Conservation (phyloP, 1,139 yeast species). For the Debaryomyces fabryi region DNA sequence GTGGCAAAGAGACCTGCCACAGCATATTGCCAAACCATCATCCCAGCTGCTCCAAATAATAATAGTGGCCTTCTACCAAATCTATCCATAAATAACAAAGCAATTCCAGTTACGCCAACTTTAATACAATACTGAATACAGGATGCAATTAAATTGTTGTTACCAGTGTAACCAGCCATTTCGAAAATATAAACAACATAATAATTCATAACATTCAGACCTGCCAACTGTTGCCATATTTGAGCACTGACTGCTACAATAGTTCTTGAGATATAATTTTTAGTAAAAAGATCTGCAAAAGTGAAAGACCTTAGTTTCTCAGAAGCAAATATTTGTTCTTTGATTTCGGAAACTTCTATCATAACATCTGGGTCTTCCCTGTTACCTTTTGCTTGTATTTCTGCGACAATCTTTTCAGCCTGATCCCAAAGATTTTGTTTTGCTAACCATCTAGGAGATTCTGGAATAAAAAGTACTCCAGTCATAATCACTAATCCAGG, state of each 20-base stretch:
- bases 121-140: conserved; percentile 41
- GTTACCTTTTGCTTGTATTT: conserved; percentile 34
- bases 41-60: conserved; percentile 44
- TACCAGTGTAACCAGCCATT: conserved; percentile 36
- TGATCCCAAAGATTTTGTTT: conserved; percentile 39
- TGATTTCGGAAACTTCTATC: conserved; percentile 35
- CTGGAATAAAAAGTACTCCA: conserved; percentile 42
- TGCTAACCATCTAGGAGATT: conserved; percentile 44
- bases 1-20: conserved; percentile 51
- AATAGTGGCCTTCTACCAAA: conserved; percentile 57
- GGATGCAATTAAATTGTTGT: conserved; percentile 29
- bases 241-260: conserved; percentile 34
- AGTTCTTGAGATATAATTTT: conserved; percentile 33
- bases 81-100: conserved; percentile 49
- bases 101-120: conserved; percentile 43
- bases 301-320: conserved; percentile 29
- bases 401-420: conserved; percentile 34
- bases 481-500: conserved; percentile 51
- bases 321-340: conserved; percentile 33
- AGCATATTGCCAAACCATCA: conserved; percentile 48
- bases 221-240: conserved; percentile 41
- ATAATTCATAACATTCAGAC: conserved; percentile 43
- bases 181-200: conserved; percentile 36
- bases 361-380: conserved; percentile 34
- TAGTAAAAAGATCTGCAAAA: conserved; percentile 31